Conservation (phyloP, 345 rosid species). For the Turritis glabra region DNA sequence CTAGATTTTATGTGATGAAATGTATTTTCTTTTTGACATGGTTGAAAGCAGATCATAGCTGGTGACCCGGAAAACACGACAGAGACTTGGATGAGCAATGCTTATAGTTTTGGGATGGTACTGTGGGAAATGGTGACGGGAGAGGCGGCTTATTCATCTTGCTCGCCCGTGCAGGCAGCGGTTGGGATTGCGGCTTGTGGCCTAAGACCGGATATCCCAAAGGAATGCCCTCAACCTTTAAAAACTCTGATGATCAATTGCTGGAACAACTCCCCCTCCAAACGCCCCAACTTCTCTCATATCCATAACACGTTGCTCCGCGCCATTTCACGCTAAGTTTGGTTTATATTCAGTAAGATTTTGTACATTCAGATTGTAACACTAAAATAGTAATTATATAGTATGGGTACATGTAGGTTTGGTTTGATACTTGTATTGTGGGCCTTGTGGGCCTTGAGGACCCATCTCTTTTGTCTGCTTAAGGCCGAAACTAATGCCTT, state of each 20-base stretch:
- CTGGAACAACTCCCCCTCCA: conserved; percentile 79
- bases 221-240: conserved; percentile 81
- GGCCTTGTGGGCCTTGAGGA: conserved; percentile 11
- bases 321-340: conserved; percentile 36
- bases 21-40: background rate
- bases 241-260: conserved; percentile 76
- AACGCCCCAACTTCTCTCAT: conserved; percentile 80
- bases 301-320: conserved; percentile 56
- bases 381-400: conserved; percentile 5
- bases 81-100: conserved; percentile 98
- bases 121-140: conserved; percentile 97
- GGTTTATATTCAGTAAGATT: background rate
- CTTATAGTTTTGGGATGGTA: conserved; percentile 93
- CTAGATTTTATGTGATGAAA: background rate
- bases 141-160: conserved; percentile 81
- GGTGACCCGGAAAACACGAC: conserved; percentile 89
- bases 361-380: conserved; percentile 34
- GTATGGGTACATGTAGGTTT: conserved; percentile 14
- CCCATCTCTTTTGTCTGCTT: conserved; percentile 11
- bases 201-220: conserved; percentile 88
- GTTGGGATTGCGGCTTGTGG: conserved; percentile 98
- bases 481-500: background rate
- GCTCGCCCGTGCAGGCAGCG: conserved; percentile 95
- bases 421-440: conserved; percentile 7
- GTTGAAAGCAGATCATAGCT: conserved; percentile 75